phyloP scores from a whole-genome alignment of 768 basidiomycete species.

The Hemileccinum rubropunctum region DNA sequence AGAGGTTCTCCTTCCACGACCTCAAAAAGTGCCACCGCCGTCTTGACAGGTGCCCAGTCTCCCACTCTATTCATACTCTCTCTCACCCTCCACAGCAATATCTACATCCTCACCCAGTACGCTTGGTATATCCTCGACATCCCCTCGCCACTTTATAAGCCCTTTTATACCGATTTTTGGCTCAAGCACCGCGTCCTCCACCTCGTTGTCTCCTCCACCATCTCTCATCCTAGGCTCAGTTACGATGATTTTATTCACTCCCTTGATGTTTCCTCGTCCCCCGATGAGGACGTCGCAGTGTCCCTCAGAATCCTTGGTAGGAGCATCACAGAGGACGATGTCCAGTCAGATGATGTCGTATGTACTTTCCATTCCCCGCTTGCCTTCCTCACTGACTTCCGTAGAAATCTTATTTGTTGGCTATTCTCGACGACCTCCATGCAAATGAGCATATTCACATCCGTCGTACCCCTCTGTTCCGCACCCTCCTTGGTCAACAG shows the following conservation, averaged over 20 bases:
- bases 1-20: constrained; percentile 49
- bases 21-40: constrained; percentile 17
- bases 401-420: constrained; percentile 46
- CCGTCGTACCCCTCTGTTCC: constrained; percentile 41
- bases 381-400: constrained; percentile 1
- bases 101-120: constrained; percentile 57
- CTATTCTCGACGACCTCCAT: constrained; percentile 39
- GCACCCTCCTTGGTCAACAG: constrained; percentile 29
- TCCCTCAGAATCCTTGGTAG: constrained; percentile 42
- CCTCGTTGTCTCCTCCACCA: constrained; percentile 39
- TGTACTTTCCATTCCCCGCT: constrained; percentile 17
- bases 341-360: constrained; percentile 48
- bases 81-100: constrained; percentile 43
- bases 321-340: constrained; percentile 39
- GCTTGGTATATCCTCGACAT: constrained; percentile 70
- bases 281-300: constrained; percentile 31
- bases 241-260: constrained; percentile 39
- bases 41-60: constrained; percentile 43
- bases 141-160: constrained; percentile 45
- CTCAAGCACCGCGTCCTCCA: constrained; percentile 49
- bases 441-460: constrained; percentile 30
- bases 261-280: constrained; percentile 30
- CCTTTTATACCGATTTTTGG: constrained; percentile 48
- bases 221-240: constrained; percentile 34
- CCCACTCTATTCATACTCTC: neutral